phyloP scores from a whole-genome alignment of 768 basidiomycete species.

The Boletus reticulatus region DNA sequence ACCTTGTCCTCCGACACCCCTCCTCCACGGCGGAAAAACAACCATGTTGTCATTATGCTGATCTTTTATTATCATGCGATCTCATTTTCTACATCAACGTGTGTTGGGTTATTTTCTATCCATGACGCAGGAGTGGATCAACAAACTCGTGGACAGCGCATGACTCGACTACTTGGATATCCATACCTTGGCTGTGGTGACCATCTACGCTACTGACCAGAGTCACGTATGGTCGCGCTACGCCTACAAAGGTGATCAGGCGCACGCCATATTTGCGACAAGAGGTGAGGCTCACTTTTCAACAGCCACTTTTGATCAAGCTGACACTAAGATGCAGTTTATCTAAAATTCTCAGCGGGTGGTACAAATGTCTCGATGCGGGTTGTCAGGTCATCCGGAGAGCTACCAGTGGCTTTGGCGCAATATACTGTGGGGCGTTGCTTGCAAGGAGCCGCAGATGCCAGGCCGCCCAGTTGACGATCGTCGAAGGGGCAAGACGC shows the following conservation, averaged over 20 bases:
- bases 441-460: constrained; percentile 29
- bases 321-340: constrained; percentile 13
- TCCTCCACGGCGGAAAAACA: not conserved
- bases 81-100: constrained; percentile 9
- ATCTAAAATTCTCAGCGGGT: constrained; percentile 24
- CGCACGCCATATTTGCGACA: constrained; percentile 30
- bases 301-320: not conserved
- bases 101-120: constrained; percentile 14
- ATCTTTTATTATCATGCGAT: not conserved
- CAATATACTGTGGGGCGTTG: constrained; percentile 30
- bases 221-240: constrained; percentile 18
- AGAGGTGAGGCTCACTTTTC: constrained; percentile 4
- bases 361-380: constrained; percentile 30
- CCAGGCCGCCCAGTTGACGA: constrained; percentile 18
- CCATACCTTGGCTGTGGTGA: constrained; percentile 22
- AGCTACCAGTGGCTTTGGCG: constrained; percentile 34
- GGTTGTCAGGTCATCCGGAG: constrained; percentile 28
- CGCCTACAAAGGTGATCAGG: constrained; percentile 18
- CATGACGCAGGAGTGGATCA: constrained; percentile 18
- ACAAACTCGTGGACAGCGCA: constrained; percentile 5
- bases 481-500: constrained; percentile 17
- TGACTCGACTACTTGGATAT: constrained; percentile 23
- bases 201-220: constrained; percentile 18
- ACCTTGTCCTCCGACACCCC: too few species aligned
- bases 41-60: too few species aligned